Percentiles rank a stretch among this genome's conserved stretches.
These are phyloP conservation scores for Podaxis sp. DNA, from an alignment of 768 basidiomycete species.

Conservation along the genomic window DNA sequence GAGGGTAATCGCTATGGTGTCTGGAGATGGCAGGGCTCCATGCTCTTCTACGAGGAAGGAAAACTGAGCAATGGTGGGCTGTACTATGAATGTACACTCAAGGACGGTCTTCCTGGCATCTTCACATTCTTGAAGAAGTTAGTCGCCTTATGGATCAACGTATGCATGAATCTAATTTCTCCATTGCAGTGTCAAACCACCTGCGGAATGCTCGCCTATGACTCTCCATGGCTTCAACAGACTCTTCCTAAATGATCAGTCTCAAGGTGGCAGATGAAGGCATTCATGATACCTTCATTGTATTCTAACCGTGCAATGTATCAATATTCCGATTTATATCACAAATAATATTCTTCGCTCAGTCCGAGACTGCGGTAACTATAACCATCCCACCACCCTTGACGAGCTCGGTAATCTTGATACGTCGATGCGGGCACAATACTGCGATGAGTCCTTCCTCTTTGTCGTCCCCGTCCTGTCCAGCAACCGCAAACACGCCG, in stretches of 20 bases:
- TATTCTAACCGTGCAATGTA: constrained; percentile 10
- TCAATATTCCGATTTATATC: constrained; percentile 11
- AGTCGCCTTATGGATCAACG: constrained; percentile 21
- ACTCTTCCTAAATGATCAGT: constrained; percentile 9
- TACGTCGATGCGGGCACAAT: constrained; percentile 89
- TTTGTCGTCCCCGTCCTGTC: constrained; percentile 57
- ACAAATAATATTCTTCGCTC: constrained; percentile 11
- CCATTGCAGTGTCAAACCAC: constrained; percentile 28
- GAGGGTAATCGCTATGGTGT: constrained; percentile 40
- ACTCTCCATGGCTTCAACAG: constrained; percentile 38
- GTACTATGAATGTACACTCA: constrained; percentile 15
- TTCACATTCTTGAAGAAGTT: constrained; percentile 50
- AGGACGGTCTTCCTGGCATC: constrained; percentile 38
- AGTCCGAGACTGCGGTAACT: constrained; percentile 15
- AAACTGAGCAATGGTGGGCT: constrained; percentile 34
- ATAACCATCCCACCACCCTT: constrained; percentile 48
- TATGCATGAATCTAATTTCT: not conserved
- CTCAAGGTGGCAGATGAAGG: not conserved
- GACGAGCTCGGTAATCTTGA: constrained; percentile 84
- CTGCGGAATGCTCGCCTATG: constrained; percentile 33
- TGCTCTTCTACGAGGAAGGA: constrained; percentile 53
- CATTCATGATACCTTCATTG: not conserved
- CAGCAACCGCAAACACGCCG: constrained; percentile 77
- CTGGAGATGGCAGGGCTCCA: constrained; percentile 59
- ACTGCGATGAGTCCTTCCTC: constrained; percentile 94